Conservation (phyloP, 495 filamentous ascomycete species). For the Penicillium chermesinum region DNA sequence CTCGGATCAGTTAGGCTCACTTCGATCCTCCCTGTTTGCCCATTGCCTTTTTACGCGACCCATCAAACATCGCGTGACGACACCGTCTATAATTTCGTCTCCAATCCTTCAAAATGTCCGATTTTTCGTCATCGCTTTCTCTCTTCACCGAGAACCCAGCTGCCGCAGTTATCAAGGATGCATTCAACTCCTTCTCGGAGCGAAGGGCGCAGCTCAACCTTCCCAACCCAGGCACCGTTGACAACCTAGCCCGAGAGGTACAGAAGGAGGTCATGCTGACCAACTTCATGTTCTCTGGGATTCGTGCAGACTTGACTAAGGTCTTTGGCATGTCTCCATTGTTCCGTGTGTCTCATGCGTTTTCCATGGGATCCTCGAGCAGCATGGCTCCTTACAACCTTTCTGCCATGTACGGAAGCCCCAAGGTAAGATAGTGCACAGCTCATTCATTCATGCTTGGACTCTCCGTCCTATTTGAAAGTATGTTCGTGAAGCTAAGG, state of each 20-base stretch:
- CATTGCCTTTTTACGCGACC: conserved; percentile 12
- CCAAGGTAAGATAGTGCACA: conserved; percentile 60
- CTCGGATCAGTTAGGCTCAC: conserved; percentile 29
- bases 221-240: conserved; percentile 85
- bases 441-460: background rate
- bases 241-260: conserved; percentile 87
- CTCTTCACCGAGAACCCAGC: conserved; percentile 71
- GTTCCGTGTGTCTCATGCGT: conserved; percentile 96
- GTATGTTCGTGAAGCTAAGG: conserved; percentile 1
- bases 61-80: conserved; percentile 23
- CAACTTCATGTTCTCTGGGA: conserved; percentile 91
- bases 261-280: conserved; percentile 90
- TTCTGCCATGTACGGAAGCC: conserved; percentile 85
- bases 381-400: conserved; percentile 87
- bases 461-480: background rate
- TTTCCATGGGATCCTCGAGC: conserved; percentile 82
- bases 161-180: conserved; percentile 62
- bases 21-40: conserved; percentile 25
- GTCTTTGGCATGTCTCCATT: conserved; percentile 85
- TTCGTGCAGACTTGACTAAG: conserved; percentile 94
- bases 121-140: conserved; percentile 51
- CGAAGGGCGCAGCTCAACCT: conserved; percentile 82
- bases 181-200: conserved; percentile 76
- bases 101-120: conserved; percentile 35
- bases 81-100: conserved; percentile 16